Percentiles rank a stretch among this genome's conserved stretches.
phyloP scores from a whole-genome alignment of 441 rosid genomes.

The Gossypium armourianum region DNA sequence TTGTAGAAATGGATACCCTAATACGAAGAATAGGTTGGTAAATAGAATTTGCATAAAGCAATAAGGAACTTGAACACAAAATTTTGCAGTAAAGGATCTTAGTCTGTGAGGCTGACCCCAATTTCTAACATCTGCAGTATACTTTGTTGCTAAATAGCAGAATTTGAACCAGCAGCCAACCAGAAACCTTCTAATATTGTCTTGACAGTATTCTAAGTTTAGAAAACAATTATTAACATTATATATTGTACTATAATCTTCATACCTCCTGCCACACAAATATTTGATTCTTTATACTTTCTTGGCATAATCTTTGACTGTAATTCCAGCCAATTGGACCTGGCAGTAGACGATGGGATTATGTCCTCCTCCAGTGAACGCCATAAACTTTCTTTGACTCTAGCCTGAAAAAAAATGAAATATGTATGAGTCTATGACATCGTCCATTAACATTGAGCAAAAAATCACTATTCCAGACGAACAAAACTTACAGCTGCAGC shows the following conservation, averaged over 20 bases:
- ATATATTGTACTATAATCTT: constrained; percentile 30
- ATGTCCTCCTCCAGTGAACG: constrained; percentile 78
- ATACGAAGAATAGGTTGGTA: no score
- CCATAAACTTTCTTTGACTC: constrained; percentile 73
- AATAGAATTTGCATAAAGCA: not conserved
- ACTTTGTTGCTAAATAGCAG: not conserved
- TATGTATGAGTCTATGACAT: not conserved
- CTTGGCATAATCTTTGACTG: constrained; percentile 68
- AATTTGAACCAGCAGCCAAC: not conserved
- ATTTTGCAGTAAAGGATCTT: not conserved
- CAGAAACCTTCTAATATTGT: not conserved
- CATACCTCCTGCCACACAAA: constrained; percentile 99
- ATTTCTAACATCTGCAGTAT: not conserved
- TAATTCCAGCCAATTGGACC: constrained; percentile 90
- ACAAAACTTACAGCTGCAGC: constrained; percentile 60
- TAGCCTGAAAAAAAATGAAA: constrained; percentile 37
- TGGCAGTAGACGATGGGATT: constrained; percentile 63
- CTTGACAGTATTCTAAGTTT: not conserved
- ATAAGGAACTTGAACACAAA: not conserved
- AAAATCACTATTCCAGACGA: constrained; percentile 8
- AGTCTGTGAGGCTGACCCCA: not conserved
- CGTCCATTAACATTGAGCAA: constrained; percentile 7
- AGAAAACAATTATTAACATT: constrained; percentile 3
- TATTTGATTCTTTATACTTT: constrained; percentile 55
- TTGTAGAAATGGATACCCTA: no score